Conservation (phyloP, 495 filamentous ascomycete genomes). For the Aspergillus mulundensis region DNA sequence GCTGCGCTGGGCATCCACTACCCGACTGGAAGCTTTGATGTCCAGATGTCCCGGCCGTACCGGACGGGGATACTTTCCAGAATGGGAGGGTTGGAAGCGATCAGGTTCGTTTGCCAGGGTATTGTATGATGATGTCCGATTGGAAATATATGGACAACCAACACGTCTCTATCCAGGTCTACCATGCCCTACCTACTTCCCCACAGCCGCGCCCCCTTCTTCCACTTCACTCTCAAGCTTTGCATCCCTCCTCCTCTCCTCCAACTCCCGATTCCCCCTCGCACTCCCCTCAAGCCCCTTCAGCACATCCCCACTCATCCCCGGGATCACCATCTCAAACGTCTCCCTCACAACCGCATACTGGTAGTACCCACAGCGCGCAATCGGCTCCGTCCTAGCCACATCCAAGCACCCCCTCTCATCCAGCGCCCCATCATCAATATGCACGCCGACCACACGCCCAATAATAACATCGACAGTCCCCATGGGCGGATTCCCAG, state of each 20-base stretch:
- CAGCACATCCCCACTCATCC: slow-evolving; percentile 31
- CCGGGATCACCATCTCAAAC: slow-evolving; percentile 50
- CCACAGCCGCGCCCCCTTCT: too few relatives aligned
- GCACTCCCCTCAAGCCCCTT: slow-evolving; percentile 28
- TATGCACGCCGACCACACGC: slow-evolving; percentile 52
- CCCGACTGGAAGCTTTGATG: too few relatives aligned
- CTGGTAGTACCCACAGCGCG: slow-evolving; percentile 56
- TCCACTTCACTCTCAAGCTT: too few relatives aligned
- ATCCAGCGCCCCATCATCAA: slow-evolving; percentile 47
- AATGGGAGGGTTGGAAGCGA: too few relatives aligned
- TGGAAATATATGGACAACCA: too few relatives aligned
- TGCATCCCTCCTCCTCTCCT: not conserved
- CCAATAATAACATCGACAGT: slow-evolving; percentile 53
- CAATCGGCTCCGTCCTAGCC: slow-evolving; percentile 51
- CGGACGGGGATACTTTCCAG: too few relatives aligned
- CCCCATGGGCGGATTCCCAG: slow-evolving; percentile 51
- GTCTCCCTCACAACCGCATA: slow-evolving; percentile 49
- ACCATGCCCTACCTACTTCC: too few relatives aligned
- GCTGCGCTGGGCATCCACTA: too few relatives aligned
- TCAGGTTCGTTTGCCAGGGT: too few relatives aligned
- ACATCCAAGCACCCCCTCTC: slow-evolving; percentile 47
- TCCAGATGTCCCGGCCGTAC: too few relatives aligned
- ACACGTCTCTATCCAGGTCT: too few relatives aligned
- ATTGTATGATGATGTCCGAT: too few relatives aligned
- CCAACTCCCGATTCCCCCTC: slow-evolving; percentile 12